phyloP scores from a whole-genome alignment of 352 stramenopile genomes.

The Phytophthora vignae region DNA sequence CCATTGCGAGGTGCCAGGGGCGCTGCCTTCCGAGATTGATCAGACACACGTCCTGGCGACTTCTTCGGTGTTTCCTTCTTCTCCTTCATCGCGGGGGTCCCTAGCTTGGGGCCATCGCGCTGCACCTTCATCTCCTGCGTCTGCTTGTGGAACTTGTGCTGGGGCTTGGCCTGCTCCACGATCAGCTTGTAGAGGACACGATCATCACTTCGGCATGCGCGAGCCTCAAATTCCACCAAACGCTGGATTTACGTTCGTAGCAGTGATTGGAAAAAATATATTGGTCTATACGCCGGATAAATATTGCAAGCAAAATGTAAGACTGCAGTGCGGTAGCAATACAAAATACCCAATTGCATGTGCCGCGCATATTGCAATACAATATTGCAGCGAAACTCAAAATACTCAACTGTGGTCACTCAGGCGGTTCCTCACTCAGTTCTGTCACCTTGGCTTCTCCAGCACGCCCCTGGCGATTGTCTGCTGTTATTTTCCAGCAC shows the following conservation, averaged over 20 bases:
- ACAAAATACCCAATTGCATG: no score
- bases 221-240: conserved; percentile 20
- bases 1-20: conserved; percentile 8
- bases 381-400: no score
- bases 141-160: conserved; percentile 22
- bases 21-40: not conserved
- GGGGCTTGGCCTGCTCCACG: conserved; percentile 10
- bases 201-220: conserved; percentile 13
- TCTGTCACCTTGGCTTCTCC: no score
- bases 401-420: no score
- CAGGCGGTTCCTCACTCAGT: no score
- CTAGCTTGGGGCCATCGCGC: not conserved
- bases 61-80: conserved; percentile 4
- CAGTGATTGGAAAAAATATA: no score
- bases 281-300: no score
- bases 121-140: conserved; percentile 9
- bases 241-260: conserved; percentile 20
- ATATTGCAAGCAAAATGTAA: no score
- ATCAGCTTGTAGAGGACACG: conserved; percentile 19
- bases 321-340: no score
- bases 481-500: no score
- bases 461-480: no score
- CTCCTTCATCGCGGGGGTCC: conserved; percentile 1
- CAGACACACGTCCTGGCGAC: not conserved
- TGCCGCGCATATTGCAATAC: no score